phyloP scores from a whole-genome alignment of 108 stramenopile species.

The Pseudonitzschia multistriata region DNA sequence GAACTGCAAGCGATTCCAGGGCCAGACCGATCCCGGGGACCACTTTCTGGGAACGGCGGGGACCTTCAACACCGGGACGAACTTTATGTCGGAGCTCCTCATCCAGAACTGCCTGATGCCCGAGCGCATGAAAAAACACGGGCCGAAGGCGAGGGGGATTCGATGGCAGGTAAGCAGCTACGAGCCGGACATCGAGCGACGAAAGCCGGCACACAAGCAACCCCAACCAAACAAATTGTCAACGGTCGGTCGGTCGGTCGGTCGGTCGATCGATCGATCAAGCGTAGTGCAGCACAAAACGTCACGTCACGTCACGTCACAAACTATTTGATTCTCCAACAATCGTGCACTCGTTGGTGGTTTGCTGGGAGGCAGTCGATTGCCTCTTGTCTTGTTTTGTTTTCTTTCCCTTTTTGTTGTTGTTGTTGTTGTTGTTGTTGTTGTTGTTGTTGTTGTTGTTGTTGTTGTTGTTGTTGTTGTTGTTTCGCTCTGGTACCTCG shows the following conservation, averaged over 20 bases:
- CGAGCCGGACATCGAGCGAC: no score
- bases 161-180: constrained; percentile 68
- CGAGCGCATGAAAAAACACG: constrained; percentile 41
- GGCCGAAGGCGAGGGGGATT: constrained; percentile 35
- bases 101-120: constrained; percentile 57
- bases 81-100: constrained; percentile 69
- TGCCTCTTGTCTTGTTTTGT: neutral
- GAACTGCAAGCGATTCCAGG: constrained; percentile 36
- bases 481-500: neutral
- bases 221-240: no score
- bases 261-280: no score
- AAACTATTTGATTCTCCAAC: no score
- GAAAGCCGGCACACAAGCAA: no score
- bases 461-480: neutral
- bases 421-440: neutral
- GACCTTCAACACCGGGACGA: constrained; percentile 84
- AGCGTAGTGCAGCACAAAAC: no score
- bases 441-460: no score
- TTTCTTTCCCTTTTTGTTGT: no score
- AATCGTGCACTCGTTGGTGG: neutral
- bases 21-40: constrained; percentile 32
- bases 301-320: no score
- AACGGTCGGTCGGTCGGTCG: no score
- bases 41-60: constrained; percentile 49
- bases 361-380: no score